Evolutionary conservation across 208 protist genomes (phyloP).

Genomic region (Angomonas desouzai): DNA sequence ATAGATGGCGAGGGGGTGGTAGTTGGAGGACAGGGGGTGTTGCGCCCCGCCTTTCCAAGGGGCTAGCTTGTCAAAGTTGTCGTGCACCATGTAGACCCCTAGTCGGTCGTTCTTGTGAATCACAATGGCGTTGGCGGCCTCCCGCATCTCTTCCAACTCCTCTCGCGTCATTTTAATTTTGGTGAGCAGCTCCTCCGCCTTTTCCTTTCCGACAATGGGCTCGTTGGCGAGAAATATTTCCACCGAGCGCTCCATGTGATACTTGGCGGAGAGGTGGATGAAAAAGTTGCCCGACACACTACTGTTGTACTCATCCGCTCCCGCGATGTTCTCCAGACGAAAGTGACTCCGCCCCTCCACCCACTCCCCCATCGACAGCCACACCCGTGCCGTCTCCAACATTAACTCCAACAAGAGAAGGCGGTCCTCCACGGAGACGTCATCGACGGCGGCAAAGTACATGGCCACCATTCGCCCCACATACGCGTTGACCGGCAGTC

Average conservation of each 20-base stretch:
- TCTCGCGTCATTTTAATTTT: constrained; percentile 55
- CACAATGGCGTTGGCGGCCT: constrained; percentile 47
- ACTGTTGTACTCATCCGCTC: constrained; percentile 82
- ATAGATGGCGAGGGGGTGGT: constrained; percentile 88
- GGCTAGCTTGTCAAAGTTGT: constrained; percentile 78
- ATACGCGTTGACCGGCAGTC: constrained; percentile 82
- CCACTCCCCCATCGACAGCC: constrained; percentile 84
- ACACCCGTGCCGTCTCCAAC: constrained; percentile 84
- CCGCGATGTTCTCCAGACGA: constrained; percentile 80
- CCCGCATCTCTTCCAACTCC: constrained; percentile 57
- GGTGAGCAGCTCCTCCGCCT: constrained; percentile 41
- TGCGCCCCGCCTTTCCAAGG: constrained; percentile 57
- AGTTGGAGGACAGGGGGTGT: constrained; percentile 86
- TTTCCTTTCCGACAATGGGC: constrained; percentile 37
- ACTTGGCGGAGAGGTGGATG: constrained; percentile 81
- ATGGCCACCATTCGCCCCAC: constrained; percentile 73
- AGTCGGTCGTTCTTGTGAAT: constrained; percentile 58
- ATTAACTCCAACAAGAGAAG: constrained; percentile 77
- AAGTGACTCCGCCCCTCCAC: constrained; percentile 67
- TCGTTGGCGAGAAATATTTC: constrained; percentile 47
- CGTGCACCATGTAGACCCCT: constrained; percentile 82
- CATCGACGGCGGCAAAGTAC: constrained; percentile 57
- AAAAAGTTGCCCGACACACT: constrained; percentile 84
- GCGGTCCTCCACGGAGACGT: constrained; percentile 48
- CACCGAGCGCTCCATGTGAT: constrained; percentile 61